Evolutionary conservation across 2,329 filamentous ascomycete species (phyloP), one percentile per base, ranked within the genome.

Genomic region (Akanthomyces lecanii): DNA sequence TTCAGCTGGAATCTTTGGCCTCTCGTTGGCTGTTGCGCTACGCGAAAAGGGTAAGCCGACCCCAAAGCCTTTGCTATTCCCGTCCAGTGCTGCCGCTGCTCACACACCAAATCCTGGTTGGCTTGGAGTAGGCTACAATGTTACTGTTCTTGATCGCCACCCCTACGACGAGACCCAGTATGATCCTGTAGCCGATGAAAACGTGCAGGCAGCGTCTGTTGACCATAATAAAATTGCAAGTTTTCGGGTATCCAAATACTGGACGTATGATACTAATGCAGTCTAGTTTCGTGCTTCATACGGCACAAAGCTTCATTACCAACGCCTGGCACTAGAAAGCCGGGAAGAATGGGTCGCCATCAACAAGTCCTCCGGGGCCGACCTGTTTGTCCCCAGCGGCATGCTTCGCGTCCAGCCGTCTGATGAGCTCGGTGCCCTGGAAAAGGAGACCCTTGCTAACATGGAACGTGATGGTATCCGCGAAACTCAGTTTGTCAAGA

Each of bases 351-450:
- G 69, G 69, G 30, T 67, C 16, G 52, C 30, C 5, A 64, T 71
- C 40, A 66, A 68, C 54, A 14, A 67, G 16, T 61, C 62, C 1
- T 55, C 54, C 4, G 60, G n/a, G 12, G 53, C 48, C 2, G 62
- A 63, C 3, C 63, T 69, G 8, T 70, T 71, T 25, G 64, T 65
- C 16, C 61, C 48, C 14, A 65, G 65, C 40, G 69, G 69, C n/a
- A 71, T 71, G 69, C 66, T 71, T 6, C 69, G 69, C 8, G 69
- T 70, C 4, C 69, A 71, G 61, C 69, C 69, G 0, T 50, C 66
- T 0, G 65, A 58, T 5, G 51, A 64, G 5, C 64, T 71, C 5
- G 66, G 66, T 2, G 62, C 60, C 2, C 62, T 70, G 18, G 69
- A 71, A 53, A 64, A 64, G 48, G 69, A 71, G 51, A 71, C 67